Base-by-base conservation (phyloP, 2,329 filamentous ascomycete genomes). In the Talaromyces amestolkiae region DNA sequence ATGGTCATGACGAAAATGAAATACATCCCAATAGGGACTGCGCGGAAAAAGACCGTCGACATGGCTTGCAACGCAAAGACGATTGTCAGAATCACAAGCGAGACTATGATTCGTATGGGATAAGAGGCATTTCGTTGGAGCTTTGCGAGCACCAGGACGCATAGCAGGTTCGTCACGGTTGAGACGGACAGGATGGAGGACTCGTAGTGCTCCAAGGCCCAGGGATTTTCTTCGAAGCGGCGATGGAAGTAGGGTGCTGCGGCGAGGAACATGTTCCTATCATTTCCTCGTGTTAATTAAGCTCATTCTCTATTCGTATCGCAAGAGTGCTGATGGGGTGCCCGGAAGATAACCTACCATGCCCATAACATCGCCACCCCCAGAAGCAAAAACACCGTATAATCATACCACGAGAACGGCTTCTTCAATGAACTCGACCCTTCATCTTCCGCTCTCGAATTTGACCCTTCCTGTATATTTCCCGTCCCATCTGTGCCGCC, bases 291-390 rank as follows among this genome's bases (percentile, higher is more conserved):
- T 10, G 47, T 51, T 7, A 51, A 22, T 27, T 4, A 51, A 51
- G 13, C 24, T 27, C 24, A 24, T 22, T n/a, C 9, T 19, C 1
- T 17, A 35, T 22, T 35, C n/a, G 7, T 31, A 35, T 31, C n/a
- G 9, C 17, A 37, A 37, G 3, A 6, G 19, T 19, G 31, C n/a
- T 19, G 51, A 56, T 22, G 11, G n/a, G 2, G 15, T 8, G n/a
- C 11, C 35, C 10, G 9, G 3, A 3, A 54, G n/a, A 15, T 54
- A 17, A n/a, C 22, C 24, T 86, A 96, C 94, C 94, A 98, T 64
- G 94, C 93, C 94, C 94, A 98, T 53, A 98, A 84, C 95, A 98
- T 98, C 61, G 93, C 91, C 65, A 97, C 84, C 60, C 95, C 95
- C 31, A 98, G 82, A 60, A 97, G 81, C 64, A 90, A 82, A 78